These are phyloP conservation scores for Wickerhamiella kurtzmanii DNA, from an alignment of 805 yeast species.

Conservation along the genomic window DNA sequence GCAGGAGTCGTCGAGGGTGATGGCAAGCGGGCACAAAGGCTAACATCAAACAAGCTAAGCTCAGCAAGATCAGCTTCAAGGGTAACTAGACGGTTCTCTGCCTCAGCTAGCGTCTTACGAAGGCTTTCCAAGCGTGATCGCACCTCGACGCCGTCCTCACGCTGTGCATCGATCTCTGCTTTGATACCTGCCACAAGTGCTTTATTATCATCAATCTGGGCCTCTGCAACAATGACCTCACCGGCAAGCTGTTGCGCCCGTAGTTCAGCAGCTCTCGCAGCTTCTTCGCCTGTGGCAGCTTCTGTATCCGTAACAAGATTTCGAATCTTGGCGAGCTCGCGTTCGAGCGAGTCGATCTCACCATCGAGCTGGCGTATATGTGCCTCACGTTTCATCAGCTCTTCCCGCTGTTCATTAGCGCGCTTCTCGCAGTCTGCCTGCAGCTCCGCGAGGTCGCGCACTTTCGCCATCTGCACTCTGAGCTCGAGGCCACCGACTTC, in stretches of 20 bases:
- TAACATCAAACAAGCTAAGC: slow-evolving; percentile 8
- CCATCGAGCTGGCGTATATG: slow-evolving; percentile 9
- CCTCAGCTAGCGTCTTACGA: not conserved
- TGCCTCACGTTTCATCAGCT: slow-evolving; percentile 22
- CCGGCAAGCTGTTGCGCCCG: slow-evolving; percentile 2
- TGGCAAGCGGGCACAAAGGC: not conserved
- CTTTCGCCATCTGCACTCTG: slow-evolving; percentile 59
- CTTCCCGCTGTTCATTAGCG: slow-evolving; percentile 42
- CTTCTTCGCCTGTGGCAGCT: slow-evolving; percentile 16
- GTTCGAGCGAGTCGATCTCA: slow-evolving; percentile 26
- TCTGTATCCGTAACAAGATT: slow-evolving; percentile 9
- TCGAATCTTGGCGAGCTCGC: slow-evolving; percentile 11
- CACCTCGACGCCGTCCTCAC: slow-evolving; percentile 15
- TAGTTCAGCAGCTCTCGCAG: slow-evolving; percentile 1
- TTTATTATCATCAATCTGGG: slow-evolving; percentile 8
- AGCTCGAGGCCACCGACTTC: slow-evolving; percentile 83
- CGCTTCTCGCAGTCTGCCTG: slow-evolving; percentile 47
- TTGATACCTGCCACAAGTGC: slow-evolving; percentile 23
- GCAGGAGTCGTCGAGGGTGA: not conserved
- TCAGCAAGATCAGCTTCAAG: not conserved
- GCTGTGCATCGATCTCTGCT: slow-evolving; percentile 26
- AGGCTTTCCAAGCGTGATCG: slow-evolving; percentile 6
- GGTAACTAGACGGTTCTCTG: not conserved
- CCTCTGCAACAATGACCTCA: not conserved
- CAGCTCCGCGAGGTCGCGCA: slow-evolving; percentile 57